Percentiles rank a stretch among this genome's conserved stretches.
Conservation (phyloP, 257 asterid genomes). For the Solanum pennellii region DNA sequence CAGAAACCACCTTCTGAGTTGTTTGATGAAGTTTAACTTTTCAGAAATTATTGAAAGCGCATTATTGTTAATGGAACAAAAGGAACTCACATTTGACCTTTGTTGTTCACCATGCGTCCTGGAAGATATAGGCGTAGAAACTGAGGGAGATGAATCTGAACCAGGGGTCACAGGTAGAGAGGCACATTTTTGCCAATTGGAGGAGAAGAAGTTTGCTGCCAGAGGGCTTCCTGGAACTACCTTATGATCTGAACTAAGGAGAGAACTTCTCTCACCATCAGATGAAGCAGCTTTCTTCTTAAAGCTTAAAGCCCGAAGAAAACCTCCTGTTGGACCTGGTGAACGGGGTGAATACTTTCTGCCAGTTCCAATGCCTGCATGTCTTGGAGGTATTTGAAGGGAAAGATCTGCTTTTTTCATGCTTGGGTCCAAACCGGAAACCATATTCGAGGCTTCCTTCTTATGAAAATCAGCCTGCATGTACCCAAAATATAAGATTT, state of each 20-base stretch:
- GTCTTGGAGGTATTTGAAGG: constrained; percentile 72
- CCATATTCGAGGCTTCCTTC: constrained; percentile 10
- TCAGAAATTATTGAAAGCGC: background rate
- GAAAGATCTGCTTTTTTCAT: constrained; percentile 33
- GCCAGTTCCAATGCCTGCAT: constrained; percentile 14
- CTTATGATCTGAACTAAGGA: constrained; percentile 26
- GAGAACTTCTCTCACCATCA: constrained; percentile 29
- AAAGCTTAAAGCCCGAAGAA: constrained; percentile 62
- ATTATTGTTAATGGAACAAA: background rate
- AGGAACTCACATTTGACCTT: constrained; percentile 38
- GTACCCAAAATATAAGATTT: background rate
- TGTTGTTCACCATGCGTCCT: constrained; percentile 41
- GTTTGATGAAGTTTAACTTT: background rate
- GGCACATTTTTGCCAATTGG: constrained; percentile 48
- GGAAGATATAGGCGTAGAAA: constrained; percentile 35
- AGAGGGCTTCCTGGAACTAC: constrained; percentile 43
- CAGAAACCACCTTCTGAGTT: background rate
- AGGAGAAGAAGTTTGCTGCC: constrained; percentile 21
- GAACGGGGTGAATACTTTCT: constrained; percentile 25
- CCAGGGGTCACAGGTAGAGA: constrained; percentile 82
- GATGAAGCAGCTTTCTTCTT: constrained; percentile 24
- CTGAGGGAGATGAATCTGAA: constrained; percentile 41
- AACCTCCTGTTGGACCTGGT: constrained; percentile 39
- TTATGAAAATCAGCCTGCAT: constrained; percentile 33
- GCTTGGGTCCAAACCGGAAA: constrained; percentile 19